phyloP scores from a whole-genome alignment of 1,139 yeast species.

The Lodderomyces metapsilosis region DNA sequence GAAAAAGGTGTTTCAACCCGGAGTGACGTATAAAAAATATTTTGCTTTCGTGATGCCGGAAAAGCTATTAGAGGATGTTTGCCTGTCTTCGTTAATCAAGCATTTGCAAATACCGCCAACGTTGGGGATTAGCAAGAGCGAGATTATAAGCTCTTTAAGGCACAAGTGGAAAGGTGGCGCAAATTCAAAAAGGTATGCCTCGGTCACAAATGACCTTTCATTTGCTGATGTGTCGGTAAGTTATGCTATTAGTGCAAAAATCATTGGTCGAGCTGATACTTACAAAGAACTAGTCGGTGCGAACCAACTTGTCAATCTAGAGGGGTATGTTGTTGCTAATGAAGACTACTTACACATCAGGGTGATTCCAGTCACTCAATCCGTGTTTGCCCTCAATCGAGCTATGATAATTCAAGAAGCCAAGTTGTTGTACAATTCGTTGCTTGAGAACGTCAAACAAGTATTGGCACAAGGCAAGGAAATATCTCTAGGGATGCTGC shows the following conservation, averaged over 20 bases:
- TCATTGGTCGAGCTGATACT: constrained; percentile 35
- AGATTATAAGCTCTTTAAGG: constrained; percentile 26
- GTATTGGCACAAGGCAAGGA: constrained; percentile 25
- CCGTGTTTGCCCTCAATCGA: constrained; percentile 28
- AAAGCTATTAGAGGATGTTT: constrained; percentile 34
- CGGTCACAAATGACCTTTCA: constrained; percentile 30
- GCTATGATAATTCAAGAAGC: constrained; percentile 36
- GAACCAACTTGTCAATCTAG: constrained; percentile 18
- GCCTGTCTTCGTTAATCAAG: constrained; percentile 35
- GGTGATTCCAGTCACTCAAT: constrained; percentile 24
- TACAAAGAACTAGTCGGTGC: constrained; percentile 23
- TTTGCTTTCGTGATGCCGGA: constrained; percentile 41
- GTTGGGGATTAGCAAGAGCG: constrained; percentile 30
- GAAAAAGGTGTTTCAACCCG: constrained; percentile 31
- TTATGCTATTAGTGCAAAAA: constrained; percentile 36
- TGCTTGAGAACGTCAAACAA: constrained; percentile 27
- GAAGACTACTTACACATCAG: constrained; percentile 31
- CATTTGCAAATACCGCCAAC: constrained; percentile 40
- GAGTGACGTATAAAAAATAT: constrained; percentile 37
- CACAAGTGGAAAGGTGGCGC: constrained; percentile 25
- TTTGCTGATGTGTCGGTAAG: constrained; percentile 32
- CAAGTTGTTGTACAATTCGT: constrained; percentile 24
- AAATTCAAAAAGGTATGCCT: constrained; percentile 19
- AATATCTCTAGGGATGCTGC: too few species aligned
- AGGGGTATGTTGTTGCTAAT: constrained; percentile 39